Percentiles rank a stretch among this genome's conserved stretches.
Conservation (phyloP, 2,329 filamentous ascomycete genomes). For the Alternaria atra region DNA sequence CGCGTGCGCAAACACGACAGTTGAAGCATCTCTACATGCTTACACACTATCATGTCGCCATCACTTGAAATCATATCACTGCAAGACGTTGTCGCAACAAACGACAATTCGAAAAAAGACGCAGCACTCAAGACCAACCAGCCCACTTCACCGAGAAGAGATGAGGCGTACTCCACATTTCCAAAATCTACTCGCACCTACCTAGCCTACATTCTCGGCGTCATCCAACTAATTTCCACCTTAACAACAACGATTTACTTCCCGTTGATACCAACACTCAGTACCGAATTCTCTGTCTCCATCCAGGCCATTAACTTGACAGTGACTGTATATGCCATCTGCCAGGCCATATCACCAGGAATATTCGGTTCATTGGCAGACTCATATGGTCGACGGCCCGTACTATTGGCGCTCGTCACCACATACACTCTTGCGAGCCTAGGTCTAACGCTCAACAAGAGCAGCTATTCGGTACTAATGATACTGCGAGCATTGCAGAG, state of each 20-base stretch:
- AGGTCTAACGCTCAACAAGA: neutral
- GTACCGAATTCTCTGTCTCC: neutral
- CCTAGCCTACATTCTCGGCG: neutral
- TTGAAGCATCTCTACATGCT: no score
- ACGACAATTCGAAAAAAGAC: neutral
- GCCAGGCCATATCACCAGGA: neutral
- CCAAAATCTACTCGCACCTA: neutral
- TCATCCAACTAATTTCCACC: neutral
- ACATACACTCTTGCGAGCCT: neutral
- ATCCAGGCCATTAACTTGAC: constrained; percentile 3
- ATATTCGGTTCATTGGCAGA: neutral
- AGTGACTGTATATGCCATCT: neutral
- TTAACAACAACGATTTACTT: constrained; percentile 1
- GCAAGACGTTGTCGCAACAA: neutral
- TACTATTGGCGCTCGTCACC: neutral
- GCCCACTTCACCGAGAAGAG: neutral
- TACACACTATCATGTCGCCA: neutral
- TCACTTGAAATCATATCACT: neutral
- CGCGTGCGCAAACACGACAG: neutral
- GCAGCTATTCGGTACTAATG: neutral
- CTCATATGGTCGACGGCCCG: neutral
- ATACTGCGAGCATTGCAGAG: neutral
- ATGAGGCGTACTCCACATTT: neutral
- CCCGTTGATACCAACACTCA: neutral
- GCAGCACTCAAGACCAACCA: neutral